Evolutionary conservation across 352 stramenopile species (phyloP).

Genomic region (Phytophthora melonis): DNA sequence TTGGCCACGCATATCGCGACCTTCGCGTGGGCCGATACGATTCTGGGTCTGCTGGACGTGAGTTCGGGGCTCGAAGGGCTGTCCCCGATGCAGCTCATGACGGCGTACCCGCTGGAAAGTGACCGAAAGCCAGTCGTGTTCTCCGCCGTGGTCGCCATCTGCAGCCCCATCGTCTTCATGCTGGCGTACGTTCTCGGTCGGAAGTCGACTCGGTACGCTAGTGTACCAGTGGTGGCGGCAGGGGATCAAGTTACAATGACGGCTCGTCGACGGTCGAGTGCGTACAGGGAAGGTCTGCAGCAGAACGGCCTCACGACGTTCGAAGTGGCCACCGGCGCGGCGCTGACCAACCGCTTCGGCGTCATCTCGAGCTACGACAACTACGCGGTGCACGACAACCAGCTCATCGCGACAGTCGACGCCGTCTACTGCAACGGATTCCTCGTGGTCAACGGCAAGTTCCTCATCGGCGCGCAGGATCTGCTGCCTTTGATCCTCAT

Average conservation of each 20-base stretch:
- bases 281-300: neutral
- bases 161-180: neutral
- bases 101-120: neutral
- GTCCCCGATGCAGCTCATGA: neutral
- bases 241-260: neutral
- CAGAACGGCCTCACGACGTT: neutral
- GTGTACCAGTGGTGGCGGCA: neutral
- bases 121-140: neutral
- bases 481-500: neutral
- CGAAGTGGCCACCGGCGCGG: neutral
- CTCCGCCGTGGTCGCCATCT: neutral
- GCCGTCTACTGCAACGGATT: neutral
- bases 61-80: neutral
- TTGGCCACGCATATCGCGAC: neutral
- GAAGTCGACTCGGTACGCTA: neutral
- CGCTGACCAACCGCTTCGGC: neutral
- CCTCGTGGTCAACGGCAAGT: neutral
- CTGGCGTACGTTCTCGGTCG: neutral
- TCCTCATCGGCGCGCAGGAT: neutral
- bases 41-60: neutral
- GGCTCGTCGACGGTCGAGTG: neutral
- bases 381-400: neutral
- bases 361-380: conserved; percentile 1
- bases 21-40: neutral
- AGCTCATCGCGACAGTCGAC: neutral